These are phyloP conservation scores for Oenanthe sinensis DNA, from an alignment of 129 eudicot genomes.

Conservation along the genomic window DNA sequence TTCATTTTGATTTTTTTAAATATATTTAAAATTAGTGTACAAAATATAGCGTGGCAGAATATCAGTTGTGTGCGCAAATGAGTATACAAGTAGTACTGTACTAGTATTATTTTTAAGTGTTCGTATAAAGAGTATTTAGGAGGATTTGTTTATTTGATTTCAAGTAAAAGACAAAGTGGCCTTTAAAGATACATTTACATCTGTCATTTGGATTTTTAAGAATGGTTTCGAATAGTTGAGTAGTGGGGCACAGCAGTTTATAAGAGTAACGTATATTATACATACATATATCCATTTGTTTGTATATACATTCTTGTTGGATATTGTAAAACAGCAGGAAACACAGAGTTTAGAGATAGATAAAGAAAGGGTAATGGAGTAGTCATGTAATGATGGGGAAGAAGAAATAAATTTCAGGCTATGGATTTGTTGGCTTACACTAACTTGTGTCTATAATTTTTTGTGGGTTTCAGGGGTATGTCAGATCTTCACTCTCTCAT, in stretches of 20 bases:
- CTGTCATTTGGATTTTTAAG: slow-evolving; percentile 41
- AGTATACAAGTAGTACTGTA: too few relatives aligned
- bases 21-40: not conserved
- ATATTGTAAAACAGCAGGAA: too few relatives aligned
- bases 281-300: too few relatives aligned
- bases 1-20: too few relatives aligned
- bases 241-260: slow-evolving; percentile 8
- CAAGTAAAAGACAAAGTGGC: slow-evolving; percentile 44
- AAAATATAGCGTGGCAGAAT: not conserved
- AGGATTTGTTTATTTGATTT: slow-evolving; percentile 17
- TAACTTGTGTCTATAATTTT: slow-evolving; percentile 18
- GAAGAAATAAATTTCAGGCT: not conserved
- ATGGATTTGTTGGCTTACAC: too few relatives aligned
- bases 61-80: not conserved
- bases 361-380: too few relatives aligned
- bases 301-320: too few relatives aligned
- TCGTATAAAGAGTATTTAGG: not conserved
- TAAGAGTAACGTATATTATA: not conserved
- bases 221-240: slow-evolving; percentile 41
- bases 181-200: slow-evolving; percentile 27
- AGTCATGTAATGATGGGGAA: too few relatives aligned
- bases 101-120: not conserved
- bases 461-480: slow-evolving; percentile 34
- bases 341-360: too few relatives aligned
- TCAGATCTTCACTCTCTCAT: slow-evolving; percentile 22